phyloP scores from a whole-genome alignment of 441 rosid genomes.

The Erysimum pusillum region DNA sequence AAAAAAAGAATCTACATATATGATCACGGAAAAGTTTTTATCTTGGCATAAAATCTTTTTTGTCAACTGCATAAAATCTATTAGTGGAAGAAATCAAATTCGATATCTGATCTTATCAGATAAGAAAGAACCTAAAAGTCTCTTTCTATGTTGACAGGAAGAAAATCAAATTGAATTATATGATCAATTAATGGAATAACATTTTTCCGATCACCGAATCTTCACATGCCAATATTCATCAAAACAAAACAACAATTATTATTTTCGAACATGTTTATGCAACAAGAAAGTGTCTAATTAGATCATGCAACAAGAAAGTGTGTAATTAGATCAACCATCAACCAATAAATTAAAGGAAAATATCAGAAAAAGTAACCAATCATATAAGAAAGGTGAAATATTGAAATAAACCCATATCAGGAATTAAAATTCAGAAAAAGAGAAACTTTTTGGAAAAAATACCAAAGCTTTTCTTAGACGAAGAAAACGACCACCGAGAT shows the following conservation, averaged over 20 bases:
- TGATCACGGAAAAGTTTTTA: constrained; percentile 24
- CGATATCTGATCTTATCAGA: constrained; percentile 29
- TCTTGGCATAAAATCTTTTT: background rate
- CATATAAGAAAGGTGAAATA: constrained; percentile 11
- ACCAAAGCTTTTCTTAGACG: constrained; percentile 62
- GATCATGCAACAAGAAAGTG: too few relatives aligned
- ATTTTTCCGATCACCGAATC: constrained; percentile 31
- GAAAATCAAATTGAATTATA: constrained; percentile 15
- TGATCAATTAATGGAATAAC: constrained; percentile 11
- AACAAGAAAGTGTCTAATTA: background rate
- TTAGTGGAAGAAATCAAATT: constrained; percentile 37
- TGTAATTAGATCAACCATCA: constrained; percentile 26
- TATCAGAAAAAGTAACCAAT: constrained; percentile 9
- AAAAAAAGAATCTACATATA: background rate
- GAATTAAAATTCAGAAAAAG: background rate
- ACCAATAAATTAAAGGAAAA: background rate
- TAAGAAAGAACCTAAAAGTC: constrained; percentile 21
- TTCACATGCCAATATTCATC: constrained; percentile 34
- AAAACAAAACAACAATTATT: background rate
- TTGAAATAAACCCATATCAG: background rate
- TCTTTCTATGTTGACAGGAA: constrained; percentile 13
- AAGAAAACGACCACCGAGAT: constrained; percentile 57
- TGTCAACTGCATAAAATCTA: constrained; percentile 16
- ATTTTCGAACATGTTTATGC: background rate
- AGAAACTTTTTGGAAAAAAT: background rate